Percentiles rank a stretch among this genome's conserved stretches.
Conservation (phyloP, 139 green algal genomes). For the Chlamydomonas applanata region DNA sequence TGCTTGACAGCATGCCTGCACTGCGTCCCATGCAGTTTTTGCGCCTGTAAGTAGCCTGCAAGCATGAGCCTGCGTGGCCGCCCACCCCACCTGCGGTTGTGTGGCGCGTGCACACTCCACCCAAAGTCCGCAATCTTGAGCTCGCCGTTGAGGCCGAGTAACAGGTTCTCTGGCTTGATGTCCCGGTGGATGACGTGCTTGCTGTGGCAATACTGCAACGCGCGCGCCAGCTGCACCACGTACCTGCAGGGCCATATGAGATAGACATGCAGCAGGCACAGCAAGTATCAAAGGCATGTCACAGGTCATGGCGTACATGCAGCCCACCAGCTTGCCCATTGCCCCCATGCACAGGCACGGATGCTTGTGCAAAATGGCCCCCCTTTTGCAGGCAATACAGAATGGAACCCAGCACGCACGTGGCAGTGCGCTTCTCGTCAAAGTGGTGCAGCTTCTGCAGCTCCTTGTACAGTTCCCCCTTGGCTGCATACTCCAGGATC, state of each 20-base stretch:
- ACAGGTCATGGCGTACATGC: background rate
- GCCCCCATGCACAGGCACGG: too few relatives aligned
- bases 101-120: slow-evolving; percentile 95
- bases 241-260: slow-evolving; percentile 54
- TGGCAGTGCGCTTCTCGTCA: slow-evolving; percentile 80
- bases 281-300: background rate
- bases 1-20: too few relatives aligned
- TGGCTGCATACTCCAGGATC: slow-evolving; percentile 96
- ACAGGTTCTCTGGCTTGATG: slow-evolving; percentile 98
- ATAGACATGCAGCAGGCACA: background rate
- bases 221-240: slow-evolving; percentile 79
- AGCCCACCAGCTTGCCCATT: background rate
- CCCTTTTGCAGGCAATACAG: background rate
- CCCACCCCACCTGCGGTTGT: slow-evolving; percentile 32
- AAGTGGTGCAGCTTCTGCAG: slow-evolving; percentile 81
- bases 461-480: slow-evolving; percentile 97
- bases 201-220: slow-evolving; percentile 93
- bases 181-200: slow-evolving; percentile 99
- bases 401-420: slow-evolving; percentile 40
- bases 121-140: slow-evolving; percentile 99
- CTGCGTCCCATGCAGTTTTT: too few relatives aligned
- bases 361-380: too few relatives aligned
- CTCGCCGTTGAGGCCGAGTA: slow-evolving; percentile 87
- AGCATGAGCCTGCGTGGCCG: too few relatives aligned
- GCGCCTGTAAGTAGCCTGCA: too few relatives aligned